These are phyloP conservation scores for Claviceps arundinis DNA, from an alignment of 2,329 filamentous ascomycete genomes.

Conservation along the genomic window DNA sequence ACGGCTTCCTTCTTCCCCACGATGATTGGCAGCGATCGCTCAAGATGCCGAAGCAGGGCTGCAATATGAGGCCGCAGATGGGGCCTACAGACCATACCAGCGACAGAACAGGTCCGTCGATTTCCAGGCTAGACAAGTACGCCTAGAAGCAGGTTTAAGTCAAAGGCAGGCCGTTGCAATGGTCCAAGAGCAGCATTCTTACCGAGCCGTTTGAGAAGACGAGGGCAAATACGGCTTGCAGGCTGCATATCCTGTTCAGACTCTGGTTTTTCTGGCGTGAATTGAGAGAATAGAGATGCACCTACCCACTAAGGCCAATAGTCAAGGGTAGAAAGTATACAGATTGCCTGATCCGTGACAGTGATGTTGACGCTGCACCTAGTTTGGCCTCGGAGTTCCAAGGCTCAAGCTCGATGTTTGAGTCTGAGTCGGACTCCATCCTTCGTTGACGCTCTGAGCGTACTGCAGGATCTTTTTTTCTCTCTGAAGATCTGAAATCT, in stretches of 20 bases:
- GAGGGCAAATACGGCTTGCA: neutral
- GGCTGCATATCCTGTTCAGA: neutral
- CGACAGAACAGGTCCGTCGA: neutral
- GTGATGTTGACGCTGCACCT: neutral
- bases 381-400: neutral
- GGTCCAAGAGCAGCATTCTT: neutral
- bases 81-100: neutral
- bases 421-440: neutral
- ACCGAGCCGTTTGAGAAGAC: neutral
- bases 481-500: too few species aligned
- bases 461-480: neutral
- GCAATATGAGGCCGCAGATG: neutral
- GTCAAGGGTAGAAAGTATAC: neutral
- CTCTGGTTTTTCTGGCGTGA: too few species aligned
- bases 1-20: neutral
- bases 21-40: neutral
- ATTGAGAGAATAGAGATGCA: too few species aligned
- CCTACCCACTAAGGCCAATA: neutral
- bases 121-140: neutral
- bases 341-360: neutral
- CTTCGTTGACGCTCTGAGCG: neutral
- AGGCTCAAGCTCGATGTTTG: neutral
- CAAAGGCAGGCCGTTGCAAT: neutral
- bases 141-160: neutral
- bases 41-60: neutral